phyloP scores from a whole-genome alignment of 1,284 basidiomycete genomes.

The Microbotryum silenes-acaulis region DNA sequence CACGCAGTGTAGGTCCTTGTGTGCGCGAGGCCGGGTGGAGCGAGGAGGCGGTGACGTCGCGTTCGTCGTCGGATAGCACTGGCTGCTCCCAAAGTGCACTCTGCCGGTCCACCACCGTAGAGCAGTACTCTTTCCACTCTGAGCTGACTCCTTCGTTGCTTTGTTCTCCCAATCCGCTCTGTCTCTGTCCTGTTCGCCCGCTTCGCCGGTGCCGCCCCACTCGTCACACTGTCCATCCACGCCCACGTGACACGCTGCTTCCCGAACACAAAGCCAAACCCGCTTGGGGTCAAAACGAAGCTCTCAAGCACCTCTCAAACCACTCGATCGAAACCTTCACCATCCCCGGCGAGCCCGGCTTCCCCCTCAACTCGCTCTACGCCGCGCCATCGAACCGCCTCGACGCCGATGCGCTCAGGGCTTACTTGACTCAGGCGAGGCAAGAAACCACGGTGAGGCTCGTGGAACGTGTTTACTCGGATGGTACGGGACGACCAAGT shows the following conservation, averaged over 20 bases:
- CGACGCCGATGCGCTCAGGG: conserved; percentile 78
- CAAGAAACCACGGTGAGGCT: conserved; percentile 83
- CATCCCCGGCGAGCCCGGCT: conserved; percentile 91
- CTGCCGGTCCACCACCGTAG: too few species aligned
- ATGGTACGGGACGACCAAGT: conserved; percentile 80
- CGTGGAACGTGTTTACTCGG: conserved; percentile 74
- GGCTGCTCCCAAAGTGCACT: too few species aligned
- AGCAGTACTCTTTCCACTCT: too few species aligned
- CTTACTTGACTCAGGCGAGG: conserved; percentile 85
- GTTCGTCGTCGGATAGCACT: too few species aligned
- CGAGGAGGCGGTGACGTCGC: too few species aligned
- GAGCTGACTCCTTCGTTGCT: too few species aligned
- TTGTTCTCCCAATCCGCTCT: too few species aligned
- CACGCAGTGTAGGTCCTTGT: conserved; percentile 43
- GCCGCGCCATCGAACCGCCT: conserved; percentile 64
- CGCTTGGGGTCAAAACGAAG: conserved; percentile 55
- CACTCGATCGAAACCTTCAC: conserved; percentile 87
- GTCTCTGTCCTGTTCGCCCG: too few species aligned
- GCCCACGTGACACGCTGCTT: too few species aligned
- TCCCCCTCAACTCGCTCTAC: conserved; percentile 89
- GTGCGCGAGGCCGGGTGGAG: too few species aligned
- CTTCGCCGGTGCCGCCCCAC: too few species aligned
- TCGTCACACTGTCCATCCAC: too few species aligned
- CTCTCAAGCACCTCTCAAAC: conserved; percentile 78
- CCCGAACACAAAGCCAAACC: not conserved